phyloP scores from a whole-genome alignment of 352 stramenopile species.

The Pythium plurisporium region DNA sequence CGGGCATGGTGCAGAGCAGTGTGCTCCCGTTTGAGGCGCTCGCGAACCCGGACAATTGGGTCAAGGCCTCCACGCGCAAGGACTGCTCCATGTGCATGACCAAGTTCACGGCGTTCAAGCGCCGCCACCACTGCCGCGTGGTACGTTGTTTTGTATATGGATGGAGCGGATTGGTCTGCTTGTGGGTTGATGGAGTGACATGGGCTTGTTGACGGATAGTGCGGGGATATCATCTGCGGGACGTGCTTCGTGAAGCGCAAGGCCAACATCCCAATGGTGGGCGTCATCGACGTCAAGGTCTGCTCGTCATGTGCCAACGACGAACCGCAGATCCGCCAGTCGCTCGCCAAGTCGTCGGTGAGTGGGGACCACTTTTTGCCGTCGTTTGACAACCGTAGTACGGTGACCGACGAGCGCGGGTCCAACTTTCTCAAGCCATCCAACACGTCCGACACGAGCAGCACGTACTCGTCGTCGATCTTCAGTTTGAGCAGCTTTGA shows the following conservation, averaged over 20 bases:
- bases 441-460: slow-evolving; percentile 3
- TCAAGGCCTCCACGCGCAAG: slow-evolving; percentile 12
- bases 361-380: not conserved
- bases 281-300: slow-evolving; percentile 21
- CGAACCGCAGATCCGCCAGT: slow-evolving; percentile 5
- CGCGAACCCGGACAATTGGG: slow-evolving; percentile 17
- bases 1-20: slow-evolving; percentile 5
- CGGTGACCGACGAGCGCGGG: slow-evolving; percentile 5
- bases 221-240: slow-evolving; percentile 17
- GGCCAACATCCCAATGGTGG: slow-evolving; percentile 23
- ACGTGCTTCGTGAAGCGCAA: slow-evolving; percentile 25
- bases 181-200: too few species aligned
- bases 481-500: slow-evolving; percentile 19
- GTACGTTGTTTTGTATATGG: too few species aligned
- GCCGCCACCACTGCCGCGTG: slow-evolving; percentile 20
- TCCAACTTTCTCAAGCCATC: slow-evolving; percentile 12
- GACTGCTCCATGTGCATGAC: slow-evolving; percentile 22
- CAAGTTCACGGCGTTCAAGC: slow-evolving; percentile 22
- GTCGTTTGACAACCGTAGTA: slow-evolving; percentile 4
- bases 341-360: slow-evolving; percentile 4
- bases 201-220: too few species aligned
- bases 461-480: slow-evolving; percentile 19
- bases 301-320: slow-evolving; percentile 21
- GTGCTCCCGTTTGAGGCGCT: slow-evolving; percentile 21
- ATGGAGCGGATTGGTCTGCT: too few species aligned